Evolutionary conservation across 139 green algal species (phyloP).

Genomic region (Chlamydomonas schloesseri): DNA sequence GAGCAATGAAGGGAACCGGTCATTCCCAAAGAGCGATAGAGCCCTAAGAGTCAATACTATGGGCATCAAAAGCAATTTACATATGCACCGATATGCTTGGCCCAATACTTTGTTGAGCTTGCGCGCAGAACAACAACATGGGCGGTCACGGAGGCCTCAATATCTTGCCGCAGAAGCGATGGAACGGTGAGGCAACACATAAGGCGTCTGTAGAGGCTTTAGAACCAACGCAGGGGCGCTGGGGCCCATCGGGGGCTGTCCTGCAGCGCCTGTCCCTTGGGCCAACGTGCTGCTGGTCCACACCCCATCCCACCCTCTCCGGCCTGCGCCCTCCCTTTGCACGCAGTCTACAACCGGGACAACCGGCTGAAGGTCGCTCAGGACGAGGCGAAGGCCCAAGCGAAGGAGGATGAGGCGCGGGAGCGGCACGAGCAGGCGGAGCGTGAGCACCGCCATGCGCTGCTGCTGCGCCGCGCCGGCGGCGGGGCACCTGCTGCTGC

Average conservation of each 20-base stretch:
- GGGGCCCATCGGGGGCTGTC: too few species aligned
- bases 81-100: too few species aligned
- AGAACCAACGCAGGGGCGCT: too few species aligned
- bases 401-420: constrained; percentile 49
- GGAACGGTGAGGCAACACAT: constrained; percentile 79
- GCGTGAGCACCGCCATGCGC: constrained; percentile 60
- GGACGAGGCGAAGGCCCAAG: constrained; percentile 64
- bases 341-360: constrained; percentile 89
- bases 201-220: too few species aligned
- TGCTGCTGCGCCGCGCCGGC: constrained; percentile 67
- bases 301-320: neutral
- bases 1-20: too few species aligned
- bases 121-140: constrained; percentile 64
- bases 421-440: constrained; percentile 65
- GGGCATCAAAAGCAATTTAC: too few species aligned
- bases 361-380: constrained; percentile 78
- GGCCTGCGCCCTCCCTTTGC: neutral
- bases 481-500: too few species aligned
- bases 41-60: too few species aligned
- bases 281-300: neutral
- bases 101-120: too few species aligned
- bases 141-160: constrained; percentile 96
- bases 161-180: constrained; percentile 96
- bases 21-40: too few species aligned
- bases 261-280: too few species aligned